Conservation (phyloP, 345 rosid genomes). For the Carallia pectinifolia region DNA sequence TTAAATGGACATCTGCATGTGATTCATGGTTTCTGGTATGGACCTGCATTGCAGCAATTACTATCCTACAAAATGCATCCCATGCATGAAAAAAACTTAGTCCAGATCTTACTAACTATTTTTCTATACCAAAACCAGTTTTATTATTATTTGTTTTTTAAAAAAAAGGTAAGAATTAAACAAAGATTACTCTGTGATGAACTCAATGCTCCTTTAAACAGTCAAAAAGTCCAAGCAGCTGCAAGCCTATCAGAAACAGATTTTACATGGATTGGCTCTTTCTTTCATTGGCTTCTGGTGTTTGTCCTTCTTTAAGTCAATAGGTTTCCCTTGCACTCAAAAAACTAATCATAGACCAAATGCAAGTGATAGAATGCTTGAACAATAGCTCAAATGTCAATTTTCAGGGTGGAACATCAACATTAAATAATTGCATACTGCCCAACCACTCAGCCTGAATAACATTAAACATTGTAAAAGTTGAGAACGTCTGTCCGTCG, state of each 20-base stretch:
- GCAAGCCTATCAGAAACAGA: slow-evolving; percentile 1
- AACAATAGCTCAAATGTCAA: slow-evolving; percentile 16
- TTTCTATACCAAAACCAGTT: not conserved
- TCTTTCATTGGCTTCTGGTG: no score
- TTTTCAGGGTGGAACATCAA: slow-evolving; percentile 13
- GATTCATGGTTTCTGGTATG: slow-evolving; percentile 15
- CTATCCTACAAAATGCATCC: no score
- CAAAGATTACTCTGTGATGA: no score
- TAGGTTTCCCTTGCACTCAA: not conserved
- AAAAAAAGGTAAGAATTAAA: no score
- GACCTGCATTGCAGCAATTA: not conserved
- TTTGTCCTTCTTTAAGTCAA: not conserved
- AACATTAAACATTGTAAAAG: not conserved
- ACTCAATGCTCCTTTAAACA: no score
- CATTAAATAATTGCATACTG: slow-evolving; percentile 14
- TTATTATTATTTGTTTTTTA: no score
- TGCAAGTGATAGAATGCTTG: no score
- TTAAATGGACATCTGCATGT: slow-evolving; percentile 20
- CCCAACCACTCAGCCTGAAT: slow-evolving; percentile 10
- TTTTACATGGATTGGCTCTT: not conserved
- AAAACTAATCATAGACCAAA: no score
- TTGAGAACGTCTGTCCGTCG: not conserved
- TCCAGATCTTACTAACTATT: not conserved
- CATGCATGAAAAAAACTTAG: no score
- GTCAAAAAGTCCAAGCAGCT: no score